Percentiles rank a stretch among this genome's conserved stretches.
Evolutionary conservation across 257 asterid species (phyloP).

Genomic region (Solanum etuberosum): DNA sequence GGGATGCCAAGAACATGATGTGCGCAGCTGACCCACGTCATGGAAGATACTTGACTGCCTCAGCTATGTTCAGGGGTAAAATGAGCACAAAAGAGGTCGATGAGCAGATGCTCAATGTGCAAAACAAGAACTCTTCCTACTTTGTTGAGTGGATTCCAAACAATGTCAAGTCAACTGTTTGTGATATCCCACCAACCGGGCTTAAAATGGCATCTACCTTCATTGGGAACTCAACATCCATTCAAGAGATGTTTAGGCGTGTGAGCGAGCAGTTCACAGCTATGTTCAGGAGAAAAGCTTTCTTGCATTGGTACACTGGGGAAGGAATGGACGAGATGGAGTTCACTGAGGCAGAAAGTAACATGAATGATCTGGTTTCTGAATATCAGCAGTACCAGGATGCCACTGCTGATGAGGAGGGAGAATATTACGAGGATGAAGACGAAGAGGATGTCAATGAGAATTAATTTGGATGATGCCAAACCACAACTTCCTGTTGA

Average conservation of each 20-base stretch:
- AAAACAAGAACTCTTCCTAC: slow-evolving; percentile 1
- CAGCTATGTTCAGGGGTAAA: slow-evolving; percentile 17
- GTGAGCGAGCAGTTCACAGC: slow-evolving; percentile 30
- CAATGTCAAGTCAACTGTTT: slow-evolving; percentile 34
- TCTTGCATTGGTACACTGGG: slow-evolving; percentile 3
- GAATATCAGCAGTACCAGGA: slow-evolving; percentile 1
- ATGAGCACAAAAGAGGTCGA: slow-evolving; percentile 16
- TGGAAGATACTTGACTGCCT: not conserved
- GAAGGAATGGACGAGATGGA: slow-evolving; percentile 2
- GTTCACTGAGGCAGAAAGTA: not conserved
- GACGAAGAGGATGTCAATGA: not conserved
- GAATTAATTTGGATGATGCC: not conserved
- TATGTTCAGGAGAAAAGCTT: slow-evolving; percentile 2
- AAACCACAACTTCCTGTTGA: not conserved
- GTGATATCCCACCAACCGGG: slow-evolving; percentile 38
- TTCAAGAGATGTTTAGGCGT: slow-evolving; percentile 45
- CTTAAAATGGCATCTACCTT: slow-evolving; percentile 35
- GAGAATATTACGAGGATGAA: not conserved
- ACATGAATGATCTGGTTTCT: not conserved
- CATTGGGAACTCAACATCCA: slow-evolving; percentile 36
- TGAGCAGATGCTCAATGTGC: not conserved
- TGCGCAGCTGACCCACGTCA: not conserved
- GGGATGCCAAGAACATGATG: slow-evolving; percentile 5
- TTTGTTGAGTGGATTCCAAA: slow-evolving; percentile 23
- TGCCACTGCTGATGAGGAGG: not conserved